phyloP scores from a whole-genome alignment of 768 basidiomycete genomes.

The Pleurotus salmoneostramineus region DNA sequence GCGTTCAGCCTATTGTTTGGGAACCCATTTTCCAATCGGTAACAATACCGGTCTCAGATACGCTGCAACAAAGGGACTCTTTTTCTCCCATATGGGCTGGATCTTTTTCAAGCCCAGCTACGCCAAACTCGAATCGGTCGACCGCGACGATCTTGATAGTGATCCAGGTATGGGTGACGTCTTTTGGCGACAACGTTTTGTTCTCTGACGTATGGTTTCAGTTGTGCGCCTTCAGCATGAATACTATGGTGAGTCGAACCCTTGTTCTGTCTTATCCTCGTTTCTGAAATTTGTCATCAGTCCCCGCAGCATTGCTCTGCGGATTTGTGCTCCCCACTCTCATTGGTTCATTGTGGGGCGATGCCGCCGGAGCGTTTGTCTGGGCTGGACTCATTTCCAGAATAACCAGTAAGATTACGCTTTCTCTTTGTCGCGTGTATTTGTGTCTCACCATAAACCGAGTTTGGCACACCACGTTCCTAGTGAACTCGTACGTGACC shows the following conservation, averaged over 20 bases:
- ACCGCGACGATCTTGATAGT: conserved; percentile 60
- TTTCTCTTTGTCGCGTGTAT: neutral
- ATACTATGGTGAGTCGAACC: conserved; percentile 45
- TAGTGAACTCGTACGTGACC: conserved; percentile 60
- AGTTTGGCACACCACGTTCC: conserved; percentile 75
- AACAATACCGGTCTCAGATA: conserved; percentile 39
- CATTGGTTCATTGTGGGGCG: conserved; percentile 57
- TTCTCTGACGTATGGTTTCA: conserved; percentile 17
- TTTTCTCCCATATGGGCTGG: conserved; percentile 84
- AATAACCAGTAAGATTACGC: conserved; percentile 44
- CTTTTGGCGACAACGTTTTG: neutral
- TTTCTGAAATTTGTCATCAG: conserved; percentile 22
- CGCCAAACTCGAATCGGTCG: conserved; percentile 55
- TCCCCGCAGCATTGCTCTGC: conserved; percentile 54
- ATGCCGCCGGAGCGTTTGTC: conserved; percentile 61
- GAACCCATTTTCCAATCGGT: neutral
- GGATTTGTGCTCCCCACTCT: conserved; percentile 57
- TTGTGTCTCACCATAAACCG: neutral
- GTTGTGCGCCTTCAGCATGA: conserved; percentile 71
- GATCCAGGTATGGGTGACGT: conserved; percentile 54
- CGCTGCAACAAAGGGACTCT: conserved; percentile 66
- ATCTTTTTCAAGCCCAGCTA: conserved; percentile 78
- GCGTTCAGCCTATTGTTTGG: neutral
- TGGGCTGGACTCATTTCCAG: conserved; percentile 69
- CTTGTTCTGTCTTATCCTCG: neutral